Evolutionary conservation across 805 yeast genomes (phyloP).

Genomic region (Suhomyces kilbournensis): DNA sequence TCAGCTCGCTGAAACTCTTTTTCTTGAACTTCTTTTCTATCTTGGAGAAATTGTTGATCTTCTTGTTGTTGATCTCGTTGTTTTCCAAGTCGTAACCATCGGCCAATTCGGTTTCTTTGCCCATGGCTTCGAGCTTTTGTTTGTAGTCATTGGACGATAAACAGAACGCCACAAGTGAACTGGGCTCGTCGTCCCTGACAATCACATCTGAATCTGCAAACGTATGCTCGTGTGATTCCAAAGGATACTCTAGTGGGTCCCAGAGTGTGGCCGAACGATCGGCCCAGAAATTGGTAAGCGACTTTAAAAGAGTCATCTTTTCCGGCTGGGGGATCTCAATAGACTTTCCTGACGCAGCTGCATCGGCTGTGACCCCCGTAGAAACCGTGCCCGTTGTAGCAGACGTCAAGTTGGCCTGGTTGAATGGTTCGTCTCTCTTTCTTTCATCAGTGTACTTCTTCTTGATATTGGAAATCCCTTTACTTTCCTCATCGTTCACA

Average conservation of each 20-base stretch:
- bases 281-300: slow-evolving; percentile 92
- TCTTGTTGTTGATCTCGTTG: slow-evolving; percentile 30
- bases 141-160: slow-evolving; percentile 80
- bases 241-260: slow-evolving; percentile 87
- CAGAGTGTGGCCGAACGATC: slow-evolving; percentile 93
- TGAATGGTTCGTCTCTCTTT: background rate
- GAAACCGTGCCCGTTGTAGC: background rate
- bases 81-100: slow-evolving; percentile 20
- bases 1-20: slow-evolving; percentile 20
- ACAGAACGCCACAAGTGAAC: slow-evolving; percentile 91
- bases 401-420: background rate
- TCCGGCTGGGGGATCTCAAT: slow-evolving; percentile 50
- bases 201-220: slow-evolving; percentile 92
- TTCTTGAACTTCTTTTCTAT: slow-evolving; percentile 42
- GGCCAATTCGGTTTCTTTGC: slow-evolving; percentile 16
- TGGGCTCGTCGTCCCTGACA: slow-evolving; percentile 94
- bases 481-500: slow-evolving; percentile 23
- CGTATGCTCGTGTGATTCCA: slow-evolving; percentile 77
- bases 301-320: slow-evolving; percentile 72
- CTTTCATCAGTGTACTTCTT: background rate
- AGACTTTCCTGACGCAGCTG: slow-evolving; percentile 5
- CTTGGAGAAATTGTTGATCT: slow-evolving; percentile 36
- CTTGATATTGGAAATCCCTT: background rate
- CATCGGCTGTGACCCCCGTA: background rate
- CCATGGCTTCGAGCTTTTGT: slow-evolving; percentile 51